Evolutionary conservation across 78 protist species (phyloP), one percentile per base, ranked within the genome.

Genomic region (Dictyostelium brefeldianum): DNA sequence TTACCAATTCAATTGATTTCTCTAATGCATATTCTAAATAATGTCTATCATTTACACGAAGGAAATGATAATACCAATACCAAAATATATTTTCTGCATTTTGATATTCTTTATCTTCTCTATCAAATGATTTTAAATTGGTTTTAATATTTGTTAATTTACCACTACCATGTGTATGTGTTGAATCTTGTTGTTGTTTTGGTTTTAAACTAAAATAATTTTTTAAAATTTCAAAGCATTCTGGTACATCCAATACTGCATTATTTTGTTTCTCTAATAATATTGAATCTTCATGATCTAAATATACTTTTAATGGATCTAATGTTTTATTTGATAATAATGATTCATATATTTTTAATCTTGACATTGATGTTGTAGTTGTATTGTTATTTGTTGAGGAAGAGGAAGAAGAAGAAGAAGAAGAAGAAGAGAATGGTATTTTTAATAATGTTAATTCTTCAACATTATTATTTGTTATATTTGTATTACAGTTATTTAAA

Each of bases 31-130:
- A 87, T 53, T 87, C 93, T 29, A 87, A 50, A 50, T 75, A 87
- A 43, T 87, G 93, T 10, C 53, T 9, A 7, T 87, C 54, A 51
- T 87, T 87, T 15, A 87, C 93, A 36, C 93, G 59, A 15, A 87
- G 41, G 53, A 87, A 87, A 67, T 87, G 93, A 47, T 87, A 87
- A 77, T 78, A 87, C 93, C 93, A 87, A 77, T 87, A 87, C 93
- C 93, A 87, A 70, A 87, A 87, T 17, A 57, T 75, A 74, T 47
- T 62, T 3, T 78, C 46, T 8, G 41, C 56, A 74, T 77, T 62
- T 36, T 54, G 41, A 83, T 50, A 83, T 5, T 73, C 75, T 48
- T 22, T 53, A 36, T 81, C 59, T 47, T 27, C 27, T 65, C 78
- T 46, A 50, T 77, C 43, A 50, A 77, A 77, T 50, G 56, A 27